A percentile compares a stretch with the other conserved stretches of the same genome.
Evolutionary conservation across 1,284 basidiomycete species (phyloP).

Genomic region (Coniophora puteana): DNA sequence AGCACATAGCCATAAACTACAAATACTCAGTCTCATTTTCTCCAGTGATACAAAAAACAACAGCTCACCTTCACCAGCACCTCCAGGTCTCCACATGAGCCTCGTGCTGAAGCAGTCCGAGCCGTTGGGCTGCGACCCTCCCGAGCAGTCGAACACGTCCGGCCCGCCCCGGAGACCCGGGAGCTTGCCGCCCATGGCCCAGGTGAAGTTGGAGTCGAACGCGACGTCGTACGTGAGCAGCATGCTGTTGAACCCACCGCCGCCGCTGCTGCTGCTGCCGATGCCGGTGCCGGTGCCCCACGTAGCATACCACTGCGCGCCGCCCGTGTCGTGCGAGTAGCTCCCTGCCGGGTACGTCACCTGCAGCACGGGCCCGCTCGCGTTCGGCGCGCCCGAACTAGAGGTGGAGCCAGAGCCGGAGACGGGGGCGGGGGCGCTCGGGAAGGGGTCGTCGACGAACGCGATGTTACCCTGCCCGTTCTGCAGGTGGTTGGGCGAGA

Average conservation of each 20-base stretch:
- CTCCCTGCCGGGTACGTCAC: slow-evolving; percentile 62
- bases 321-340: slow-evolving; percentile 58
- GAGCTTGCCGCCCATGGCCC: slow-evolving; percentile 72
- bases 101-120: slow-evolving; percentile 64
- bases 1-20: slow-evolving; percentile 65
- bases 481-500: slow-evolving; percentile 58
- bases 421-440: slow-evolving; percentile 38
- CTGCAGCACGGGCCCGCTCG: slow-evolving; percentile 52
- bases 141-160: slow-evolving; percentile 56
- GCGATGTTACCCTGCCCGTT: slow-evolving; percentile 50
- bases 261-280: slow-evolving; percentile 49
- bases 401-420: slow-evolving; percentile 23
- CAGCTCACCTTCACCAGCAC: slow-evolving; percentile 61
- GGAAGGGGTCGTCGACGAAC: slow-evolving; percentile 67
- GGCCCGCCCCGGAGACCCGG: slow-evolving; percentile 69
- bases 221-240: slow-evolving; percentile 69
- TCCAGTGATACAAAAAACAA: slow-evolving; percentile 14
- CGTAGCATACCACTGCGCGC: slow-evolving; percentile 59
- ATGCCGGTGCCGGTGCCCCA: slow-evolving; percentile 58
- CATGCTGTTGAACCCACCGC: slow-evolving; percentile 56
- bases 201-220: slow-evolving; percentile 62
- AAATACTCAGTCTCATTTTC: slow-evolving; percentile 4
- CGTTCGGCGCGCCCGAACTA: slow-evolving; percentile 8
- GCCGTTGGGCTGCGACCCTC: slow-evolving; percentile 57
- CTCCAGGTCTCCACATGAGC: slow-evolving; percentile 67